These are phyloP conservation scores for Trichoderma simmonsii DNA, from an alignment of 2,329 filamentous ascomycete genomes.

Conservation along the genomic window DNA sequence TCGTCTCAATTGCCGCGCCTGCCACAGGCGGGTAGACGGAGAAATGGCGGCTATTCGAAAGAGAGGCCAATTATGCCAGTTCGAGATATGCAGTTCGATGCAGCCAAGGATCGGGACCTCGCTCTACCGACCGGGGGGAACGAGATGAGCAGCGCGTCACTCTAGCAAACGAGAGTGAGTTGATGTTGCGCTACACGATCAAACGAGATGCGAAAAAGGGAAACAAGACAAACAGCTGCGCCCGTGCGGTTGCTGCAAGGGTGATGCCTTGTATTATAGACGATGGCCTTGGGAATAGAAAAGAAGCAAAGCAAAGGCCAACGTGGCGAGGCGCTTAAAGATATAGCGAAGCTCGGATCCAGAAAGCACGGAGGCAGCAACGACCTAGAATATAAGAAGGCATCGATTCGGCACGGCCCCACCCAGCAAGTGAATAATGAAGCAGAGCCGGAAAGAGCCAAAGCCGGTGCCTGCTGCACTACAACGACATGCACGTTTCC, in stretches of 20 bases:
- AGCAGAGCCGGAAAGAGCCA: slow-evolving; percentile 3
- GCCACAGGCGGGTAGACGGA: not conserved
- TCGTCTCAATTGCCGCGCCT: slow-evolving; percentile 14
- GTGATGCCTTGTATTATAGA: not conserved
- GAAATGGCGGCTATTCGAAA: not conserved
- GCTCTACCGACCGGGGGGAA: not conserved
- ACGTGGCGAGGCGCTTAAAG: slow-evolving; percentile 5
- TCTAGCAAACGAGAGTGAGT: not conserved
- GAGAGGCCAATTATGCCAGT: not conserved
- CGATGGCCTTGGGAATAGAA: not conserved
- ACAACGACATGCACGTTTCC: not conserved
- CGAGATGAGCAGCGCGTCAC: slow-evolving; percentile 7
- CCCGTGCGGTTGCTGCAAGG: not conserved
- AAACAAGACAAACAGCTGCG: not conserved
- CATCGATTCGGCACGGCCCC: slow-evolving; percentile 5
- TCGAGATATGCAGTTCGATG: not conserved
- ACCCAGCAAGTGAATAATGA: not conserved
- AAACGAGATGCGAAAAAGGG: not conserved
- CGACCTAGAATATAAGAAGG: slow-evolving; percentile 1
- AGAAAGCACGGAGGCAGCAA: slow-evolving; percentile 1
- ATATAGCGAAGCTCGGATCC: not conserved
- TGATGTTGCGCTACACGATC: not conserved
- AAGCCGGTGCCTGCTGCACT: slow-evolving; percentile 14
- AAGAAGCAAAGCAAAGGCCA: not conserved
- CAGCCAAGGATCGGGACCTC: not conserved